phyloP scores from a whole-genome alignment of 495 filamentous ascomycete genomes.

The Penicillium flavigenum region DNA sequence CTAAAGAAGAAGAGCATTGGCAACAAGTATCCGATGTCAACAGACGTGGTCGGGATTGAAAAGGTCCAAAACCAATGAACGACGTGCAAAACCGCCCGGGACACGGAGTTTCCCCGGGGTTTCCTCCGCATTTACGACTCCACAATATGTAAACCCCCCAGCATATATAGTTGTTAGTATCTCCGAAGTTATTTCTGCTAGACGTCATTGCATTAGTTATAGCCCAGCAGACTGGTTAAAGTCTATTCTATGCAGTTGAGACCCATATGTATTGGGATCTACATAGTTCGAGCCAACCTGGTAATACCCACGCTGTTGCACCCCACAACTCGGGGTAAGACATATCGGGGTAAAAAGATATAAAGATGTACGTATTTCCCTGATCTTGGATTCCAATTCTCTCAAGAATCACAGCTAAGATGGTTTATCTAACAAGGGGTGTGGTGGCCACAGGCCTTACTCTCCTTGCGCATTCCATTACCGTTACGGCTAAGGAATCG shows the following conservation, averaged over 20 bases:
- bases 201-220: neutral
- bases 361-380: slow-evolving; percentile 3
- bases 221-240: neutral
- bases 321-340: neutral
- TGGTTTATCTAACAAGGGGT: slow-evolving; percentile 7
- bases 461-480: slow-evolving; percentile 1
- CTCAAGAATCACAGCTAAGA: slow-evolving; percentile 4
- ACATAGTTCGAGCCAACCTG: neutral
- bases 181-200: neutral
- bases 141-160: slow-evolving; percentile 7
- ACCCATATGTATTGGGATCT: neutral
- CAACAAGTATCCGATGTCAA: neutral
- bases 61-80: slow-evolving; percentile 11
- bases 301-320: neutral
- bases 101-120: slow-evolving; percentile 16
- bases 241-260: neutral
- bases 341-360: neutral
- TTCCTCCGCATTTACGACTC: slow-evolving; percentile 10
- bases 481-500: slow-evolving; percentile 1
- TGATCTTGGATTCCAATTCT: neutral
- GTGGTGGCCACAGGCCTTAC: slow-evolving; percentile 9
- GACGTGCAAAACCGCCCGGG: slow-evolving; percentile 20
- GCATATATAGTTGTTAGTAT: neutral
- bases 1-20: neutral
- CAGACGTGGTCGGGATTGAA: slow-evolving; percentile 12